phyloP scores from a whole-genome alignment of 495 filamentous ascomycete species.

The Acidiella bohemica region DNA sequence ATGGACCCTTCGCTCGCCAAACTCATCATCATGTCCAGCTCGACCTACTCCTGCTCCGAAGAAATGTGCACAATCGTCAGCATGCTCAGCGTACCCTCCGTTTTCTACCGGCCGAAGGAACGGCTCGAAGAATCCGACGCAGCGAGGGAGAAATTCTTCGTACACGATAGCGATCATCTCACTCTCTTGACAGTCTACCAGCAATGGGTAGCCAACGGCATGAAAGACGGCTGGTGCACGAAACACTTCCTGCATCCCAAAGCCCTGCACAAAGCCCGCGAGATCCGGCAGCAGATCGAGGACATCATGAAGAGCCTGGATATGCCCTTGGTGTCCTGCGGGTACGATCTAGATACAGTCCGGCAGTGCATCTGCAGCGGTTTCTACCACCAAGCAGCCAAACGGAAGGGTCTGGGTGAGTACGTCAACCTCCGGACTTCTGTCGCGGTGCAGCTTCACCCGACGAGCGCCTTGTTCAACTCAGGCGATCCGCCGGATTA shows the following conservation, averaged over 20 bases:
- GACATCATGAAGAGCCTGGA: constrained; percentile 94
- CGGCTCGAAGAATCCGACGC: constrained; percentile 93
- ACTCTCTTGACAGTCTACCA: constrained; percentile 93
- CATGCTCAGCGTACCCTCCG: constrained; percentile 91
- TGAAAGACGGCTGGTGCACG: constrained; percentile 80
- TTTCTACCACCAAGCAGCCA: constrained; percentile 97
- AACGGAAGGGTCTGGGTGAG: constrained; percentile 90
- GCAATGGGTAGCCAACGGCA: constrained; percentile 87
- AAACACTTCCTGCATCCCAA: constrained; percentile 90
- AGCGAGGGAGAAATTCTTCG: constrained; percentile 96
- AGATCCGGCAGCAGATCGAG: constrained; percentile 81
- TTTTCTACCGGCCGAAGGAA: constrained; percentile 96
- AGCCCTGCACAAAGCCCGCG: constrained; percentile 74
- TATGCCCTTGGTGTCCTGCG: constrained; percentile 76
- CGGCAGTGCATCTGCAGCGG: constrained; percentile 95
- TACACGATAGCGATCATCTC: constrained; percentile 91
- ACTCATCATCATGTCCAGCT: constrained; percentile 73
- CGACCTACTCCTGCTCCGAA: constrained; percentile 83
- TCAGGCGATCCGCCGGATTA: constrained; percentile 90
- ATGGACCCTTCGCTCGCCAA: constrained; percentile 94
- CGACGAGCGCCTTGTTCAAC: constrained; percentile 83
- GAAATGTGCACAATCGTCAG: constrained; percentile 98
- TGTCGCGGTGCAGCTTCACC: constrained; percentile 86
- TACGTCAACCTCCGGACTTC: constrained; percentile 93
- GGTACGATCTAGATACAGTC: constrained; percentile 92